Evolutionary conservation across 306 rosid genomes (phyloP), one percentile per base, ranked within the genome.

Genomic region (Inga leiocalycina): DNA sequence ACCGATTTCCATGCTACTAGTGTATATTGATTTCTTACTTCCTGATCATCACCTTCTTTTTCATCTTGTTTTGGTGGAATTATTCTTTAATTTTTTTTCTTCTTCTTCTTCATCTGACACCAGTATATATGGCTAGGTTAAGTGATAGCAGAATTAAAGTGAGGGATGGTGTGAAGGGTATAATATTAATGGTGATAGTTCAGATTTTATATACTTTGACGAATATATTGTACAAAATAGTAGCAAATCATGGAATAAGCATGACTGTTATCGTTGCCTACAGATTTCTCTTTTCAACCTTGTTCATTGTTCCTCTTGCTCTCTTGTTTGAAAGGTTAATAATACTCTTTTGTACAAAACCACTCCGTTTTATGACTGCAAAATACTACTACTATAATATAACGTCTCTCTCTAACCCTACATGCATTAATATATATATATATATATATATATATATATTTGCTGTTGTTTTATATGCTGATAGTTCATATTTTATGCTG

Each of bases 161-260:
- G 43, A 69, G 1, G 24, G 32, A 41, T 70, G 86, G 76, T 14
- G 67, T 81, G 85, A 91, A 83, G 71, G 80, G 91, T 15, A 88
- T 83, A 3, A 16, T 89, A 17, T 1, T 83, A 75, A 90, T 90
- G 92, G 41, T 87, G 51, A 8, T 77, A 61, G 86, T 76, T 27
- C 93, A 90, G 75, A 61, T 83, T 12, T 51, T 56, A 14, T 82
- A 75, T 54, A 79, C 89, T 0, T 70, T 78, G 0, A 54, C 82
- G 19, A 87, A 86, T 80, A 78, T 92, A 17, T 27, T 81, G 20
- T 87, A 79, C 67, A 90, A 90, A 62, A 15, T 90, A 44, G 86
- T 49, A 1, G 51, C 49, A 9, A 71, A 75, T 1, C 80, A 84
- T 80, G 90, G 88, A 44, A 85, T 85, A 82, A 87, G 79, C 46